Percentiles rank a stretch among this genome's conserved stretches.
Evolutionary conservation across 1,139 yeast species (phyloP).

Genomic region (Yamadazyma siamensis): DNA sequence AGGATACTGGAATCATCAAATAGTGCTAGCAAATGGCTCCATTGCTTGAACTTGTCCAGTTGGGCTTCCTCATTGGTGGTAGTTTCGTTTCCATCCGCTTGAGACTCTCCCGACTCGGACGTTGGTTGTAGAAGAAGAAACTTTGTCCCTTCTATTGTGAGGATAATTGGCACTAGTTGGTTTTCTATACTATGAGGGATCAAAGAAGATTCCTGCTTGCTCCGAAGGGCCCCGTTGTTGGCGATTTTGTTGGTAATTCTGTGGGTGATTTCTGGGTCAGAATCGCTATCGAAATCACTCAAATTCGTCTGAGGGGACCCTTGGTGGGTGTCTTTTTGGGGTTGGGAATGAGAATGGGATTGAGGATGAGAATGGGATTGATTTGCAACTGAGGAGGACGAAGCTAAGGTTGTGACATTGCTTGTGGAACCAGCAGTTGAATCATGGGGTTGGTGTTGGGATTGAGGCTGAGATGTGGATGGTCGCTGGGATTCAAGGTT

Average conservation of each 20-base stretch:
- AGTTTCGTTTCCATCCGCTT: background rate
- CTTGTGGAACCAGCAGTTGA: too few relatives aligned
- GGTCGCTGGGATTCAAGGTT: too few relatives aligned
- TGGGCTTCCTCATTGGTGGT: background rate
- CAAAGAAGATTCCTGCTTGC: too few relatives aligned
- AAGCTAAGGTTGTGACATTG: too few relatives aligned
- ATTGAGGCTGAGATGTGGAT: too few relatives aligned
- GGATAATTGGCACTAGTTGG: constrained; percentile 16
- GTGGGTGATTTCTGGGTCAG: background rate
- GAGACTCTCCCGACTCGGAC: constrained; percentile 4
- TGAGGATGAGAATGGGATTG: too few relatives aligned
- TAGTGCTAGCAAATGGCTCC: constrained; percentile 19
- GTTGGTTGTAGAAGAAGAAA: constrained; percentile 23
- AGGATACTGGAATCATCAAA: constrained; percentile 20
- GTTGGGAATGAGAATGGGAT: too few relatives aligned
- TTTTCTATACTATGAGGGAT: constrained; percentile 6
- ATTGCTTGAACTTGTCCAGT: constrained; percentile 3
- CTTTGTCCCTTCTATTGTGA: constrained; percentile 20
- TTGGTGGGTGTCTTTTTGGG: too few relatives aligned
- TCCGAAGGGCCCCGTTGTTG: background rate
- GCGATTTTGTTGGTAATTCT: background rate
- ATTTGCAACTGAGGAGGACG: too few relatives aligned
- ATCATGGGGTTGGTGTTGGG: too few relatives aligned
- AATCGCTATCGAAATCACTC: background rate
- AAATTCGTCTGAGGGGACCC: too few relatives aligned